Percentiles rank a stretch among this genome's conserved stretches.
Conservation (phyloP, 2,329 filamentous ascomycete genomes). For the Talaromyces sp. region DNA sequence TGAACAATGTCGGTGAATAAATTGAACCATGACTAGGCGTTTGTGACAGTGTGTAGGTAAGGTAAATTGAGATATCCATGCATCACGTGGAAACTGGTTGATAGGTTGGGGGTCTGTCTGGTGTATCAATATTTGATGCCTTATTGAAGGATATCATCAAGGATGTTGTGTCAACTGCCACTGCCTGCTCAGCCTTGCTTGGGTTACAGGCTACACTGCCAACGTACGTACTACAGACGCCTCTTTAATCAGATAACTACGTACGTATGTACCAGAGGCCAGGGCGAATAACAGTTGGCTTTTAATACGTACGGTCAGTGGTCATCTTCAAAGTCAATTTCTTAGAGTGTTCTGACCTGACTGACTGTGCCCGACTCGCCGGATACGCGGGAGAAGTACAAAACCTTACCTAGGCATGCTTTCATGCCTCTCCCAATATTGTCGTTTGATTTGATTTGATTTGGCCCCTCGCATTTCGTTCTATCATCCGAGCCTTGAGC, state of each 20-base stretch:
- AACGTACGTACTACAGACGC: background rate
- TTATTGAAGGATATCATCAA: background rate
- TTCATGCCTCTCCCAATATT: background rate
- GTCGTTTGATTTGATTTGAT: background rate
- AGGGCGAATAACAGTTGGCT: background rate
- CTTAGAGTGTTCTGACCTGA: too few species aligned
- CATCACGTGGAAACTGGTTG: background rate
- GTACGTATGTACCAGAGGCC: too few species aligned
- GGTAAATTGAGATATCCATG: background rate
- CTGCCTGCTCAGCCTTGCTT: background rate
- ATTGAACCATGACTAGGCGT: background rate
- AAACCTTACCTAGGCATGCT: background rate
- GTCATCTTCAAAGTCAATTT: background rate
- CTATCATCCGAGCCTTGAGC: background rate
- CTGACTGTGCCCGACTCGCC: background rate
- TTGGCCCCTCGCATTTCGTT: background rate
- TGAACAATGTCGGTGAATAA: background rate
- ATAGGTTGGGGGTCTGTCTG: background rate
- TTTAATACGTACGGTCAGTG: background rate
- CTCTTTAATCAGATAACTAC: too few species aligned
- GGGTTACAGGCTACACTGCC: background rate
- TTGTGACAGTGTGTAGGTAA: background rate
- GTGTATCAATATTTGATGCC: background rate
- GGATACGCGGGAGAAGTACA: background rate
- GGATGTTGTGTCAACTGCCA: background rate